A percentile compares a stretch with the other conserved stretches of the same genome.
These are phyloP conservation scores for Symbiotaphrina buchneri DNA, from an alignment of 495 filamentous ascomycete species.

Conservation along the genomic window DNA sequence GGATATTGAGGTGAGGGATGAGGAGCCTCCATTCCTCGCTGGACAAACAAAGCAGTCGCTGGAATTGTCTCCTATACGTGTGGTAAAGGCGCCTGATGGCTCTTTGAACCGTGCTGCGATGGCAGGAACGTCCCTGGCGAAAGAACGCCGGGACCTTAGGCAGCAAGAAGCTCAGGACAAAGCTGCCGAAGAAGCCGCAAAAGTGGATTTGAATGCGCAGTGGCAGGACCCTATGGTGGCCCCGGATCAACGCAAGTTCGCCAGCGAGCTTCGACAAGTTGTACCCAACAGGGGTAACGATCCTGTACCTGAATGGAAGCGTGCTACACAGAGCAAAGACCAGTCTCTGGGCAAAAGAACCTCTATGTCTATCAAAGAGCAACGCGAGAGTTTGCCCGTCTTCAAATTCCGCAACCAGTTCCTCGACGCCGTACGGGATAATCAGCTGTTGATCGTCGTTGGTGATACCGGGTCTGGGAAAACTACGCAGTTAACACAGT, in stretches of 20 bases:
- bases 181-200: constrained; percentile 51
- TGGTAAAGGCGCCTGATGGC: constrained; percentile 93
- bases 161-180: constrained; percentile 76
- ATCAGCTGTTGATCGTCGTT: constrained; percentile 89
- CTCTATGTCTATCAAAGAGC: constrained; percentile 83
- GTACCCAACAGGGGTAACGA: constrained; percentile 33
- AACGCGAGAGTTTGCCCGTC: constrained; percentile 75
- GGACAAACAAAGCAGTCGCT: constrained; percentile 92
- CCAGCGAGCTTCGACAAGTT: constrained; percentile 48
- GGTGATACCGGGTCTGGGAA: constrained; percentile 96
- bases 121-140: constrained; percentile 74
- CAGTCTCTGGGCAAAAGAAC: constrained; percentile 70
- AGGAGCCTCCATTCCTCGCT: constrained; percentile 88
- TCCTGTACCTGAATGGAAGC: constrained; percentile 80
- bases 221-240: constrained; percentile 95
- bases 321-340: constrained; percentile 60
- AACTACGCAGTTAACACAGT: constrained; percentile 92
- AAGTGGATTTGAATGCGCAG: constrained; percentile 72
- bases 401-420: constrained; percentile 77
- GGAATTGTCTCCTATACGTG: constrained; percentile 82
- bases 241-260: constrained; percentile 68
- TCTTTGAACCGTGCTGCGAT: constrained; percentile 89
- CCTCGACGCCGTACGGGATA: constrained; percentile 65
- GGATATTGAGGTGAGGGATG: constrained; percentile 89
- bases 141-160: constrained; percentile 69